These are phyloP conservation scores for Friedmanniomyces endolithicus DNA, from an alignment of 495 filamentous ascomycete species.

Conservation along the genomic window DNA sequence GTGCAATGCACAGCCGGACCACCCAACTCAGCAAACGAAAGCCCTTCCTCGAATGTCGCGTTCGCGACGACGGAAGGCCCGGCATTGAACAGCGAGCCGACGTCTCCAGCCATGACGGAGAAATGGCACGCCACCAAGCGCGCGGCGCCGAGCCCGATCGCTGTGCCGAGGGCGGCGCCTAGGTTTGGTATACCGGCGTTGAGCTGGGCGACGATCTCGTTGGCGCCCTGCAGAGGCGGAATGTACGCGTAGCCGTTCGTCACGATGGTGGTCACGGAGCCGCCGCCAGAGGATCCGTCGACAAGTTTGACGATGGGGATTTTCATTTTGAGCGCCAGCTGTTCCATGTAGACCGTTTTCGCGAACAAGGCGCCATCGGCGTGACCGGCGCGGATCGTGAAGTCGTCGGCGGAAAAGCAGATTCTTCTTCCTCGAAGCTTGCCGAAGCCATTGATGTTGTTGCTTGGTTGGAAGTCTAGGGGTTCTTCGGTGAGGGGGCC, in stretches of 20 bases:
- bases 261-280: conserved; percentile 47
- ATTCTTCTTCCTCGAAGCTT: conserved; percentile 41
- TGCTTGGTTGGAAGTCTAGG: conserved; percentile 20
- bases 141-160: conserved; percentile 51
- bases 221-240: conserved; percentile 40
- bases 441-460: conserved; percentile 34
- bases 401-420: conserved; percentile 50
- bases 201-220: conserved; percentile 38
- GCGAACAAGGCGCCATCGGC: conserved; percentile 45
- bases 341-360: conserved; percentile 49
- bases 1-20: conserved; percentile 48
- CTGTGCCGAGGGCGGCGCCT: conserved; percentile 49
- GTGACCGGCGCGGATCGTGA: conserved; percentile 51
- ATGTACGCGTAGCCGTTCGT: conserved; percentile 46
- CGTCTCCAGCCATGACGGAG: conserved; percentile 51
- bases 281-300: conserved; percentile 50
- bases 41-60: conserved; percentile 48
- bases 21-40: conserved; percentile 44
- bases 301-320: conserved; percentile 50
- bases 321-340: conserved; percentile 28
- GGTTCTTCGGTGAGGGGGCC: conserved; percentile 39
- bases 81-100: conserved; percentile 50
- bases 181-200: conserved; percentile 48
- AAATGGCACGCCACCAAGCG: conserved; percentile 50
- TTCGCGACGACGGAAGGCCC: conserved; percentile 48